phyloP scores from a whole-genome alignment of 2,329 filamentous ascomycete genomes.

The Colletotrichum costaricense region DNA sequence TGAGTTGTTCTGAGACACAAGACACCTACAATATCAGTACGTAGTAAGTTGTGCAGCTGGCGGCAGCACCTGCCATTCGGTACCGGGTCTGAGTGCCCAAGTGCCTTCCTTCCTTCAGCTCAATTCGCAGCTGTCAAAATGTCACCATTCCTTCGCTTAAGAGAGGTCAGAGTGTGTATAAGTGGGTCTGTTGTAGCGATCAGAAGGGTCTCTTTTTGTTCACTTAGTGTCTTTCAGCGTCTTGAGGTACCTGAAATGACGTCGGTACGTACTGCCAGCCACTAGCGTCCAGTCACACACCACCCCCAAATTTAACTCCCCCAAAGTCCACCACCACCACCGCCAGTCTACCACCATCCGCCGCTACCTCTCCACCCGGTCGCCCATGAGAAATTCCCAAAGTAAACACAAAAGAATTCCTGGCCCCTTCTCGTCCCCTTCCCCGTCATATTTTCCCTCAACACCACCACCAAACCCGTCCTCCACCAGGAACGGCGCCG shows the following conservation, averaged over 20 bases:
- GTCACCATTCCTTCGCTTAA: slow-evolving; percentile 27
- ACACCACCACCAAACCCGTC: slow-evolving; percentile 2
- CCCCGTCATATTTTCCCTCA: slow-evolving; percentile 21
- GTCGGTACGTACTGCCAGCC: neutral
- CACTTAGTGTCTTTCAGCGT: neutral
- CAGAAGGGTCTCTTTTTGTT: neutral
- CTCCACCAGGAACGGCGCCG: slow-evolving; percentile 18
- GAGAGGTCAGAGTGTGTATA: slow-evolving; percentile 2
- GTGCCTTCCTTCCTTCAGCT: neutral
- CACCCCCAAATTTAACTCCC: neutral
- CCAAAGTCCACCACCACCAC: neutral
- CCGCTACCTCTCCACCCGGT: neutral
- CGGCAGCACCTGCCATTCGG: slow-evolving; percentile 18
- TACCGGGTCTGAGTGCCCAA: neutral
- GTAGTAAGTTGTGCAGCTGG: neutral
- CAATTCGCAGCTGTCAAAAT: slow-evolving; percentile 9
- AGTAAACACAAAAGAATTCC: slow-evolving; percentile 36
- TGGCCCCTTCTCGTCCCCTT: slow-evolving; percentile 10
- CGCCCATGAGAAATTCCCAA: slow-evolving; percentile 26
- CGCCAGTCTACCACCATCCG: too few species aligned
- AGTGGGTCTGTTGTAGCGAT: neutral
- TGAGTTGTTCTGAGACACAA: neutral
- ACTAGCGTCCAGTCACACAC: slow-evolving; percentile 19
- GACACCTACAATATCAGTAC: neutral
- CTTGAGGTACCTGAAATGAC: neutral